These are phyloP conservation scores for Papiliotrema terrestris DNA, from an alignment of 1,284 basidiomycete species.

Conservation along the genomic window DNA sequence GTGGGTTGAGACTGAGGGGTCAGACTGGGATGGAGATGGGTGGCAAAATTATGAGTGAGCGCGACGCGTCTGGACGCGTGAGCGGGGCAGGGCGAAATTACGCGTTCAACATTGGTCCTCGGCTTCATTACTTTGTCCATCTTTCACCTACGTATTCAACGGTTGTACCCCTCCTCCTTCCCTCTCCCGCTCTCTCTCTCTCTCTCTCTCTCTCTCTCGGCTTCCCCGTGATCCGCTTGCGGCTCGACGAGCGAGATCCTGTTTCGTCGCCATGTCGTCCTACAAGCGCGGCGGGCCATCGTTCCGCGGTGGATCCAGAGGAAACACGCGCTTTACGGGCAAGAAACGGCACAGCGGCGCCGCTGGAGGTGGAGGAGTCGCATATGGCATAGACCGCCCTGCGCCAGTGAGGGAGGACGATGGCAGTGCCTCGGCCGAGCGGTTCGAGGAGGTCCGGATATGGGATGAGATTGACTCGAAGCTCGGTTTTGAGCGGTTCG, in stretches of 20 bases:
- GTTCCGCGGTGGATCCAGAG: conserved; percentile 34
- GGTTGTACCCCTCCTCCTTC: not conserved
- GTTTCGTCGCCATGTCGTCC: not conserved
- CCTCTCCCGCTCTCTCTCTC: not conserved
- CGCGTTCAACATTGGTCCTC: no score
- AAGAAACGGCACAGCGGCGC: conserved; percentile 14
- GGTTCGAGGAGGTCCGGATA: conserved; percentile 71
- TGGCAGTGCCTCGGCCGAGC: conserved; percentile 73
- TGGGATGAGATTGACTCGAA: conserved; percentile 89
- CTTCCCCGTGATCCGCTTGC: not conserved
- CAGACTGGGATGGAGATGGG: no score
- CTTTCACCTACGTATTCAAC: not conserved
- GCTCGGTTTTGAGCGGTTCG: conserved; percentile 77
- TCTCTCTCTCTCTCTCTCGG: not conserved
- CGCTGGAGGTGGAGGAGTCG: conserved; percentile 19
- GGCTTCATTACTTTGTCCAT: not conserved
- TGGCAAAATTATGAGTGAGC: no score
- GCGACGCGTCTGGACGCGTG: no score
- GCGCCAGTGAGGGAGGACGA: conserved; percentile 75
- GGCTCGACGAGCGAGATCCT: not conserved
- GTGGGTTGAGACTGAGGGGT: no score
- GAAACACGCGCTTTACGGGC: conserved; percentile 47
- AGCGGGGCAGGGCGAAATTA: no score
- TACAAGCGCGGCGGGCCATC: not conserved
- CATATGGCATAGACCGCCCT: conserved; percentile 29